These are phyloP conservation scores for Neocucurbitaria cava DNA, from an alignment of 2,329 filamentous ascomycete species.

Conservation along the genomic window DNA sequence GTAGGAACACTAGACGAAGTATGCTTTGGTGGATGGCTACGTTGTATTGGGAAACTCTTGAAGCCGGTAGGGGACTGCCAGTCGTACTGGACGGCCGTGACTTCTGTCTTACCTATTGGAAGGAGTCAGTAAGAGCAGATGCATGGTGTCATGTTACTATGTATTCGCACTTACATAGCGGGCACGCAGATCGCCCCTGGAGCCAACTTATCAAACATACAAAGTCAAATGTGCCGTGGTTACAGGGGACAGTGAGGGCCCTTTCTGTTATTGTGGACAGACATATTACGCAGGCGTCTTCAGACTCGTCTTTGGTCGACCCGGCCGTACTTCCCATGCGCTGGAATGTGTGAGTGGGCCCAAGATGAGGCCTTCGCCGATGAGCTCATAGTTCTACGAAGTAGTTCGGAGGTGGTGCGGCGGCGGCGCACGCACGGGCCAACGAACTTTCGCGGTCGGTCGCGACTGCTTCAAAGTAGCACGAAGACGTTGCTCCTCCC, in stretches of 20 bases:
- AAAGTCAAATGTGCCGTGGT: slow-evolving; percentile 84
- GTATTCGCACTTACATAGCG: slow-evolving; percentile 71
- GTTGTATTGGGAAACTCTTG: slow-evolving; percentile 65
- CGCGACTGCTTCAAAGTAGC: slow-evolving; percentile 14
- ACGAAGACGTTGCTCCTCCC: neutral
- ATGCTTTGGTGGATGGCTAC: slow-evolving; percentile 21
- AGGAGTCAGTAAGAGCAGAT: neutral
- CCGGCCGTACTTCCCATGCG: slow-evolving; percentile 35
- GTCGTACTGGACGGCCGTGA: slow-evolving; percentile 70
- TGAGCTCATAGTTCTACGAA: slow-evolving; percentile 22
- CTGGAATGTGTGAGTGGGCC: slow-evolving; percentile 8
- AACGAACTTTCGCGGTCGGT: slow-evolving; percentile 12
- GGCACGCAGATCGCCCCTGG: slow-evolving; percentile 73
- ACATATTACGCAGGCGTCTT: slow-evolving; percentile 78
- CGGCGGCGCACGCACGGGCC: slow-evolving; percentile 18
- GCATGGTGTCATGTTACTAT: too few relatives aligned
- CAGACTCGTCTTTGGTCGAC: slow-evolving; percentile 20
- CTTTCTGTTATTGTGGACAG: slow-evolving; percentile 76
- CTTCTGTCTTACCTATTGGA: slow-evolving; percentile 56
- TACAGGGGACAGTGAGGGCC: slow-evolving; percentile 77
- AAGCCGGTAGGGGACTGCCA: slow-evolving; percentile 60
- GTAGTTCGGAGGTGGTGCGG: slow-evolving; percentile 27
- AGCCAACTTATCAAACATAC: slow-evolving; percentile 85
- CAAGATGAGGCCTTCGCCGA: slow-evolving; percentile 4
- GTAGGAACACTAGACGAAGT: neutral